Evolutionary conservation across 306 rosid species (phyloP), one percentile per base, ranked within the genome.

Genomic region (Fragaria nilgerrensis): DNA sequence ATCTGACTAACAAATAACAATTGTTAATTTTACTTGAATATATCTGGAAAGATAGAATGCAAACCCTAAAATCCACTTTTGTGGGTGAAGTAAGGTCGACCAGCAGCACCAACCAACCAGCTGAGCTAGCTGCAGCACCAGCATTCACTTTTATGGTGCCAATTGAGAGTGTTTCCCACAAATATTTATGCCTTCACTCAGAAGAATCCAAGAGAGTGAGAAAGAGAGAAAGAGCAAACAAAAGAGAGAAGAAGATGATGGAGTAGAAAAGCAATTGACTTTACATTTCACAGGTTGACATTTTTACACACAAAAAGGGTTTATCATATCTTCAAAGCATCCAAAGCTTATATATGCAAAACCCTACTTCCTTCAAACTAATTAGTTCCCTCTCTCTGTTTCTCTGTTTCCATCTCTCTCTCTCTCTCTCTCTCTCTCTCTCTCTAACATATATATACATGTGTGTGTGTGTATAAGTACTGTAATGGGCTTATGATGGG

Each of bases 151-250:
- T 87, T 85, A 80, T 81, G 80, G 83, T 71, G 61, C 81, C 89
- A 84, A 84, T 84, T 86, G 92, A 91, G 82, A 91, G 89, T 89
- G 97, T 91, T 84, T 91, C 97, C 97, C 93, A 89, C 92, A 64
- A 64, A 34, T 64, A 86, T 86, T 87, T 80, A 87, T 87, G 82
- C 89, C 96, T 93, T 93, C 84, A 84, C 89, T 82, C 85, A 83
- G 67, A 88, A 93, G 98, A 87, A 90, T 93, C 89, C 93, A 81
- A 90, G 76, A 84, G 79, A 80, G 56, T 74, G 83, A 78, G 48
- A 75, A 22, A 74, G 59, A 72, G 20, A 32, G 56, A 25, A 20
- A 45, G 37, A 76, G 39, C 34, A 10, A 56, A 47, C 77, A 12
- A 78, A 67, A 74, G 77, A 75, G 70, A 23, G 47, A 34, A 63